Base-by-base conservation (phyloP, 768 basidiomycete species). In the Tulasnella sp. region DNA sequence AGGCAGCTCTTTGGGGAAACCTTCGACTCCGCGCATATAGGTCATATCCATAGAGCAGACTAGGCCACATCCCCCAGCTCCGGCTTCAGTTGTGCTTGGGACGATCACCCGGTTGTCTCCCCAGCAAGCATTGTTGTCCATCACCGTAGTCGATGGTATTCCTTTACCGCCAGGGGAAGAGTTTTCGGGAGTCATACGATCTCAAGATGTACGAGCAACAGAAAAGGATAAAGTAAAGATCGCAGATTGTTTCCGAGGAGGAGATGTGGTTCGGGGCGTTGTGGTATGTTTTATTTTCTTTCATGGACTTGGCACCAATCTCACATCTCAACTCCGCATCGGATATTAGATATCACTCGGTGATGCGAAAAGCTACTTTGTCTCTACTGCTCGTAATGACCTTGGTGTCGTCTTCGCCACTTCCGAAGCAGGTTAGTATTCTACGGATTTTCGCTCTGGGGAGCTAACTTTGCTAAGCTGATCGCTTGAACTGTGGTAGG, bases 141-240 rank as follows among this genome's bases (percentile, higher is more conserved):
- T 98, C 82, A 90, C 92, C 34, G 93, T 96, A 9, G 95, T 97
- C 58, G 96, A 98, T 83, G 95, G 93, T 22, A 88, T 93, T 20
- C 94, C 95, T 1, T 88, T 96, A 73, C 92, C 94, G 50, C 86
- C 88, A 11, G 94, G 95, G 41, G 96, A 97, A 85, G 96, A 97
- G 83, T 97, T 96, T 83, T 40, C 75, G 16, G 75, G 75, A n/a
- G 92, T 97, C 31, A 94, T 98, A 82, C 92, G 96, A 46, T 88
- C 89, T 7, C 95, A 97, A 85, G 96, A 98, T 85, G 92, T 98
- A 31, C 88, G 96, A 78, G 93, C 94, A 18, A 96, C 96, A 1
- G 96, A 96, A 84, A 96, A 94, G 83, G 95, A 96, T 87, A 92
- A 91, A 83, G 90, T 97, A 80, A 96, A 94, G 86, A 94, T 97